Percentiles rank a stretch among this genome's conserved stretches.
phyloP scores from a whole-genome alignment of 2,329 filamentous ascomycete genomes.

The Aspergillus proliferans region DNA sequence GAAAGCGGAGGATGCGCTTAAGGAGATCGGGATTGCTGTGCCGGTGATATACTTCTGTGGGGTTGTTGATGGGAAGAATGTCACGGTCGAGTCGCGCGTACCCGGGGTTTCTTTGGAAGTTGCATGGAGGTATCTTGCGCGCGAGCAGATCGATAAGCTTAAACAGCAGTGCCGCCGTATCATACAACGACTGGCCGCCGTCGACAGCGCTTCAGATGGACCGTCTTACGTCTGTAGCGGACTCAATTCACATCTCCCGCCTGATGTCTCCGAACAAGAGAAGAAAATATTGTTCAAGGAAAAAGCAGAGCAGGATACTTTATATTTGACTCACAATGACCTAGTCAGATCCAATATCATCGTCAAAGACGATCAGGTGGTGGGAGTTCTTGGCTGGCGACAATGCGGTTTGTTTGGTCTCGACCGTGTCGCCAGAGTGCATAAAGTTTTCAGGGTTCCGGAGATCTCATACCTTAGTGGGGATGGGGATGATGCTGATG shows the following conservation, averaged over 20 bases:
- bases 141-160: constrained; percentile 25
- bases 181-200: constrained; percentile 20
- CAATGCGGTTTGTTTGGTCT: constrained; percentile 36
- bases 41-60: constrained; percentile 34
- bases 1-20: constrained; percentile 28
- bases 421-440: constrained; percentile 27
- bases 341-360: constrained; percentile 33
- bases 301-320: constrained; percentile 17
- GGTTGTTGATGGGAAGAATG: constrained; percentile 32
- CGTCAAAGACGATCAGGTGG: constrained; percentile 30
- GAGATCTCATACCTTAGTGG: constrained; percentile 9
- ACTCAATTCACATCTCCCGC: constrained; percentile 24
- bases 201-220: constrained; percentile 19
- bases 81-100: constrained; percentile 35
- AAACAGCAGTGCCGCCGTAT: constrained; percentile 34
- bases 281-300: constrained; percentile 28
- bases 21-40: constrained; percentile 26
- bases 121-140: constrained; percentile 33
- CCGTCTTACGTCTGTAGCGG: constrained; percentile 30
- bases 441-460: constrained; percentile 25
- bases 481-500: constrained; percentile 9
- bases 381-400: constrained; percentile 36
- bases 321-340: constrained; percentile 33
- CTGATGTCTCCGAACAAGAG: constrained; percentile 20
- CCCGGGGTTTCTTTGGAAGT: constrained; percentile 35